Base-by-base conservation (phyloP, 345 rosid genomes). In the Eutrema yunnanense region DNA sequence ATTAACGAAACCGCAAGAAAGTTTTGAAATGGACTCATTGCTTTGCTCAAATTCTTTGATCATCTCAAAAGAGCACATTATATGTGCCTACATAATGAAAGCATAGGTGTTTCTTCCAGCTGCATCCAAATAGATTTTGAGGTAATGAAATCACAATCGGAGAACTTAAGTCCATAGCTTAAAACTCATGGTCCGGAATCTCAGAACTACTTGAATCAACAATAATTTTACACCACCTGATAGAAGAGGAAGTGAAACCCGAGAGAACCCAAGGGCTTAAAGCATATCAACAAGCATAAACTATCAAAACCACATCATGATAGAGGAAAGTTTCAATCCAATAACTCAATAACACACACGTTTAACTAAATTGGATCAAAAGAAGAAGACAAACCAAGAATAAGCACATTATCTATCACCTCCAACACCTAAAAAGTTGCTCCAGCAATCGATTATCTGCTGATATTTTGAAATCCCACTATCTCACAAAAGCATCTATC, bases 351-450 rank as follows among this genome's bases (percentile, higher is more conserved):
- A 51, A 30, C 12, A 62, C 59, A 50, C 30, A 22, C 10, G 38
- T 26, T 54, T 1, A 48, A 47, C 44, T 41, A 52, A 38, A 50
- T 43, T 46, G 64, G 12, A 47, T 33, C 44, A 50, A 71, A 61
- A 16, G 52, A 52, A 13, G 19, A 43, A 8, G 12, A 9, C 0
- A 26, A 44, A 14, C 16, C 47, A 42, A 33, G 47, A 72, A 62
- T 12, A 33, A 34, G 47, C 56, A 53, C 76, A 64, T 48, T 34
- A 64, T 48, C 55, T 6, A 64, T 64, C 56, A 64, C 19, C 30
- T 10, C 8, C 13, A 6, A 9, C 19, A 32, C 68, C 6, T 52
- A 27, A 9, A 22, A 19, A 8, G 14, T 27, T 46, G n/a, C 12
- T 26, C 40, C 27, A 49, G 2, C 19, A 57, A 16, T 40, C 43